A percentile compares a stretch with the other conserved stretches of the same genome.
phyloP scores from a whole-genome alignment of 2,329 filamentous ascomycete species.

The Epicoccum sorghinum region DNA sequence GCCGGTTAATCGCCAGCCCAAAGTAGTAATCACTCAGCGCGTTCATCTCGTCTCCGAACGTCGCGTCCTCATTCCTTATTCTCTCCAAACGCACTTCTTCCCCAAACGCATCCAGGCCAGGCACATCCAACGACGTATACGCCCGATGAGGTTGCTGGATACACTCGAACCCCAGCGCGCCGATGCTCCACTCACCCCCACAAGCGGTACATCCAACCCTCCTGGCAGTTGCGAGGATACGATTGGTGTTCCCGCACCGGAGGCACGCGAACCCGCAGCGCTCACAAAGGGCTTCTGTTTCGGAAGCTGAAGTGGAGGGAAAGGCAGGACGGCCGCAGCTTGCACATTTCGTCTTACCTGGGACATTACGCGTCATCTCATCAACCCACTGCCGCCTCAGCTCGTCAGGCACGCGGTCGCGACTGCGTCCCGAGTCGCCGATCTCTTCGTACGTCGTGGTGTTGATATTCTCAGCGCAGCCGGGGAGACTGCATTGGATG shows the following conservation, averaged over 20 bases:
- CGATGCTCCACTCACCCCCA: constrained; percentile 43
- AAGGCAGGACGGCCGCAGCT: constrained; percentile 42
- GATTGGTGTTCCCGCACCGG: constrained; percentile 41
- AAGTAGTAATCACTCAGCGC: constrained; percentile 44
- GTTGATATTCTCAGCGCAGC: constrained; percentile 40
- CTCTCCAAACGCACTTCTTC: constrained; percentile 16
- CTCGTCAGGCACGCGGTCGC: constrained; percentile 51
- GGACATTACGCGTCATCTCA: constrained; percentile 21
- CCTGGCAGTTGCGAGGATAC: constrained; percentile 22
- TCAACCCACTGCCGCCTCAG: constrained; percentile 36
- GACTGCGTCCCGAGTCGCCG: constrained; percentile 49
- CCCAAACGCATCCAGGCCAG: constrained; percentile 20
- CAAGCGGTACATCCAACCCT: constrained; percentile 42
- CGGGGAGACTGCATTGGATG: constrained; percentile 31
- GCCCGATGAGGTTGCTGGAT: constrained; percentile 19
- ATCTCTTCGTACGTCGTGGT: constrained; percentile 46
- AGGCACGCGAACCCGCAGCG: constrained; percentile 52
- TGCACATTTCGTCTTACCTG: constrained; percentile 42
- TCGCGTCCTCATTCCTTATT: constrained; percentile 17
- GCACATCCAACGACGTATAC: constrained; percentile 13
- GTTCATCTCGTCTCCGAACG: constrained; percentile 44
- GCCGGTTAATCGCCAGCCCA: constrained; percentile 31
- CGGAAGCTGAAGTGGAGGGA: constrained; percentile 12
- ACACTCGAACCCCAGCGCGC: constrained; percentile 48
- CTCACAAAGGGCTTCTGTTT: constrained; percentile 42